A percentile compares a stretch with the other conserved stretches of the same genome.
Evolutionary conservation across 768 basidiomycete species (phyloP).

Genomic region (Boletus rufocinnamomeus): DNA sequence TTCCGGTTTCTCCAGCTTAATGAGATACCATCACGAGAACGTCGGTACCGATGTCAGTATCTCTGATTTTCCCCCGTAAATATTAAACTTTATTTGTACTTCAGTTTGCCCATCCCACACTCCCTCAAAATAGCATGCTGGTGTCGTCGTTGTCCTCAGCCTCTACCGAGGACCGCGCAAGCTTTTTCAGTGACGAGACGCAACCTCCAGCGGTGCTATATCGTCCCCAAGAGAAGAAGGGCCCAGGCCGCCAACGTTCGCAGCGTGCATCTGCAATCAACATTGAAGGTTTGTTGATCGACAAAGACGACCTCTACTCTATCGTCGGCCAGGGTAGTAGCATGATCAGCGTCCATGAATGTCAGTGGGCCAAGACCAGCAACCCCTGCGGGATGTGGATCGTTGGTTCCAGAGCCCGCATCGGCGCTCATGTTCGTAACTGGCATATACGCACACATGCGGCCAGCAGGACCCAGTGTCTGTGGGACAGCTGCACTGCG

Average conservation of each 20-base stretch:
- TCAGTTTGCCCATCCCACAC: not conserved
- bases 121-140: not conserved
- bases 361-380: not conserved
- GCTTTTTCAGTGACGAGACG: no score
- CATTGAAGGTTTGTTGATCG: conserved; percentile 4
- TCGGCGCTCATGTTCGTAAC: conserved; percentile 7
- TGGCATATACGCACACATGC: not conserved
- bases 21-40: not conserved
- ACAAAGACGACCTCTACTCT: conserved; percentile 4
- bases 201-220: not conserved
- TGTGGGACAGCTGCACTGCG: conserved; percentile 7
- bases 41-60: not conserved
- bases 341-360: not conserved
- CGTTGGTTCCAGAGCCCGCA: not conserved
- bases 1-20: not conserved
- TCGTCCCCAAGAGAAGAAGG: not conserved
- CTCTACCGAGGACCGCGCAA: no score
- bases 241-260: not conserved
- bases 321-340: not conserved
- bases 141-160: not conserved
- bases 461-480: not conserved
- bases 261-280: conserved; percentile 3
- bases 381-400: conserved; percentile 15
- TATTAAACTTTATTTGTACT: no score
- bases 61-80: not conserved